These are phyloP conservation scores for Borealophlyctis nickersoniae DNA, from an alignment of 192 early-diverging fungal species.

Conservation along the genomic window DNA sequence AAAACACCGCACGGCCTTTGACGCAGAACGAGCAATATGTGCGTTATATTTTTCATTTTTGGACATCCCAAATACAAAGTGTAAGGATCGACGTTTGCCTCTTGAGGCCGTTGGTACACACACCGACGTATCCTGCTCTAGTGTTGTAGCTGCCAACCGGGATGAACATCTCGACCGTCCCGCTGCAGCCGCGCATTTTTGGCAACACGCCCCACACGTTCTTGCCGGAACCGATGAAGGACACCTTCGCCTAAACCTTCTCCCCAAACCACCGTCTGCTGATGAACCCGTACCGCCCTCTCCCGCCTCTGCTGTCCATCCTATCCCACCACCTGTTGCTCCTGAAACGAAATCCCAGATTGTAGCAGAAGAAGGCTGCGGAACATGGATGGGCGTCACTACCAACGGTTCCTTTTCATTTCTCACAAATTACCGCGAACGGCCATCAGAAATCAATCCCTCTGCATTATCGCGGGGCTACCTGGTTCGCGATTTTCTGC, in stretches of 20 bases:
- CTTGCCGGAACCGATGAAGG: conserved; percentile 36
- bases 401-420: conserved; percentile 31
- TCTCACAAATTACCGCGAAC: conserved; percentile 40
- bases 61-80: conserved; percentile 24
- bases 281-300: too few species aligned
- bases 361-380: background rate
- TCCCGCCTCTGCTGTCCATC: background rate
- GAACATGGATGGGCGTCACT: conserved; percentile 40
- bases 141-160: conserved; percentile 35
- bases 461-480: conserved; percentile 29
- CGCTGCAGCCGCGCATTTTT: conserved; percentile 27
- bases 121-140: background rate
- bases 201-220: conserved; percentile 24
- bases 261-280: too few species aligned
- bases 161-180: conserved; percentile 41
- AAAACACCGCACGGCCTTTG: too few species aligned
- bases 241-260: background rate
- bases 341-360: conserved; percentile 3
- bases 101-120: background rate
- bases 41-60: conserved; percentile 18
- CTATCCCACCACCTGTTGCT: background rate
- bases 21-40: too few species aligned
- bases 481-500: conserved; percentile 36
- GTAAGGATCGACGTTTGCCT: conserved; percentile 7
- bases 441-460: conserved; percentile 13